Base-by-base conservation (phyloP, 257 asterid species). In the Mentha longifolia region DNA sequence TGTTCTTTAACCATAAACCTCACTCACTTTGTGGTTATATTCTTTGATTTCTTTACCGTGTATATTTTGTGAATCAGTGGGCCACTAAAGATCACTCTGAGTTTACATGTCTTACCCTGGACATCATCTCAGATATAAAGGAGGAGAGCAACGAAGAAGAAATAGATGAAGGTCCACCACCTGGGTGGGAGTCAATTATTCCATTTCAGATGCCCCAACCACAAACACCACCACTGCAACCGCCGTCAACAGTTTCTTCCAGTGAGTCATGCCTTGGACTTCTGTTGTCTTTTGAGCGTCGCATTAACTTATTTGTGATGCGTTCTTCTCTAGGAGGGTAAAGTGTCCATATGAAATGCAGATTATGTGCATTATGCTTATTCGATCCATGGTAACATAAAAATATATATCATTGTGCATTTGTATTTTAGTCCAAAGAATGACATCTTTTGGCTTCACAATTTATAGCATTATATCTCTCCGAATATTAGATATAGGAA, bases 131-230 rank as follows among this genome's bases (percentile, higher is more conserved):
- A 74, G 89, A 74, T 79, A 41, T 28, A 65, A 74, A 78, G 71
- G 68, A 25, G 61, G 87, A 79, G 83, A 74, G 65, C 74, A 68
- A 78, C 35, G 85, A 70, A 55, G 87, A 84, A 56, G 79, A 85
- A 68, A 42, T 42, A 42, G 57, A 51, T 14, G 89, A 82, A 17
- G 91, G 92, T 46, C 92, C 92, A 37, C 94, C 92, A 28, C 96
- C 92, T 54, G 94, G 90, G 42, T 89, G 92, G 96, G 80, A 80
- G 74, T 70, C 78, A 3, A 80, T 71, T 50, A 64, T 87, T 68
- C 79, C 81, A 37, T 70, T 65, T 59, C 84, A 70, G 55, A 68
- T 56, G 74, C 72, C 72, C 20, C 85, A 77, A 57, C 83, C 82
- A 61, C 37, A 69, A 39, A 58, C 77, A 57, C 83, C 88, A 54